These are phyloP conservation scores for Prunus davidiana DNA, from an alignment of 306 rosid genomes.

Conservation along the genomic window DNA sequence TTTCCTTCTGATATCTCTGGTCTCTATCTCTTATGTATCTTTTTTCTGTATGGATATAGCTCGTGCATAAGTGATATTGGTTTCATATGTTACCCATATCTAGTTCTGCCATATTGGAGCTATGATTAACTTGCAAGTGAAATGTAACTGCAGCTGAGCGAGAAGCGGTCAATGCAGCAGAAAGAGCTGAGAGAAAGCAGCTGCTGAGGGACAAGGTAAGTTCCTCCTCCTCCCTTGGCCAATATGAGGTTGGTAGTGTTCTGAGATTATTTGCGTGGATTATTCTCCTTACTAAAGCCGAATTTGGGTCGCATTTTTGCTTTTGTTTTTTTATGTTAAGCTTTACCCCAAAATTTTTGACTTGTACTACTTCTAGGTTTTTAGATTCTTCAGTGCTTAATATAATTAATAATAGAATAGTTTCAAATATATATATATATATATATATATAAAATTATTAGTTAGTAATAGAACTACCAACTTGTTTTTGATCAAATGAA, in stretches of 20 bases:
- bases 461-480: neutral
- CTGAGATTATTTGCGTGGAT: neutral
- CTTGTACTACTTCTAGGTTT: neutral
- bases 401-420: neutral
- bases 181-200: slow-evolving; percentile 86
- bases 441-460: too few species aligned
- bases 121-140: neutral
- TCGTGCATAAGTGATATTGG: neutral
- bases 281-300: neutral
- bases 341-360: neutral
- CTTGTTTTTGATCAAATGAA: neutral
- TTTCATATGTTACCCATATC: neutral
- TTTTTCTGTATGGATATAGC: neutral
- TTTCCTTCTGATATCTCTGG: neutral
- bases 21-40: neutral
- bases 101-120: neutral
- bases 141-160: slow-evolving; percentile 66
- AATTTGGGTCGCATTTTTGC: neutral
- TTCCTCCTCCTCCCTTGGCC: neutral
- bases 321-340: neutral
- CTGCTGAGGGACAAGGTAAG: slow-evolving; percentile 81
- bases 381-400: neutral
- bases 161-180: slow-evolving; percentile 91
- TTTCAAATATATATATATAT: too few species aligned
- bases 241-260: neutral